Evolutionary conservation across 164 flowering plant genomes (phyloP).

Genomic region (Liquidambar formosana): DNA sequence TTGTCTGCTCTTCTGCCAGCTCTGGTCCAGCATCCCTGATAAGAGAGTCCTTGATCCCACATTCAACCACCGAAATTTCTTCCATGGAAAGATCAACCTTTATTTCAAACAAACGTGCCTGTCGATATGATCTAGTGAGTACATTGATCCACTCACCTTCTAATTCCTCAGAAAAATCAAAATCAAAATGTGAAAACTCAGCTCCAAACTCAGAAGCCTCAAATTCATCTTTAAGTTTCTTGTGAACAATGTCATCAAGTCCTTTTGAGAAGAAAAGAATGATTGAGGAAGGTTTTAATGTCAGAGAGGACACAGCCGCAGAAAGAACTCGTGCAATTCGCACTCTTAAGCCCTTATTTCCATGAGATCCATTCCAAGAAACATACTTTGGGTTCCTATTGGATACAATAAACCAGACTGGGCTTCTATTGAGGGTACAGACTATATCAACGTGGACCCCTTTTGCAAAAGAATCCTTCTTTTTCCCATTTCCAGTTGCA

Average conservation of each 20-base stretch:
- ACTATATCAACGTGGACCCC: slow-evolving; percentile 70
- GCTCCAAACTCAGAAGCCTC: slow-evolving; percentile 43
- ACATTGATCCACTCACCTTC: slow-evolving; percentile 66
- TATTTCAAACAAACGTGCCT: slow-evolving; percentile 52
- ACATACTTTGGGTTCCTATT: slow-evolving; percentile 81
- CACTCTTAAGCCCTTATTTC: slow-evolving; percentile 49
- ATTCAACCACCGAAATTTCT: slow-evolving; percentile 9
- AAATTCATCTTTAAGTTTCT: slow-evolving; percentile 48
- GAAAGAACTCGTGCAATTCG: slow-evolving; percentile 47
- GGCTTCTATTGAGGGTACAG: slow-evolving; percentile 57
- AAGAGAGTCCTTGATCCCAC: slow-evolving; percentile 3
- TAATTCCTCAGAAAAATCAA: slow-evolving; percentile 38
- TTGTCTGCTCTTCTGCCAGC: background rate
- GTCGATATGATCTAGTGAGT: slow-evolving; percentile 38
- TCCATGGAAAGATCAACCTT: slow-evolving; percentile 29
- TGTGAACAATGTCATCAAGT: slow-evolving; percentile 25
- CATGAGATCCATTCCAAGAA: slow-evolving; percentile 46
- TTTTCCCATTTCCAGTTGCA: slow-evolving; percentile 5
- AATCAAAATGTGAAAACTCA: slow-evolving; percentile 34
- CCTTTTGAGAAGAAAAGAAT: slow-evolving; percentile 81
- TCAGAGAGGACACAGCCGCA: slow-evolving; percentile 43
- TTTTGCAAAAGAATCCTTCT: slow-evolving; percentile 17
- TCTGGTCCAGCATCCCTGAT: slow-evolving; percentile 12
- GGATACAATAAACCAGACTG: slow-evolving; percentile 87
- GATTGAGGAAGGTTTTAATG: slow-evolving; percentile 60